Evolutionary conservation across 2,329 filamentous ascomycete species (phyloP).

Genomic region (Graphiopsis chlorocephala): DNA sequence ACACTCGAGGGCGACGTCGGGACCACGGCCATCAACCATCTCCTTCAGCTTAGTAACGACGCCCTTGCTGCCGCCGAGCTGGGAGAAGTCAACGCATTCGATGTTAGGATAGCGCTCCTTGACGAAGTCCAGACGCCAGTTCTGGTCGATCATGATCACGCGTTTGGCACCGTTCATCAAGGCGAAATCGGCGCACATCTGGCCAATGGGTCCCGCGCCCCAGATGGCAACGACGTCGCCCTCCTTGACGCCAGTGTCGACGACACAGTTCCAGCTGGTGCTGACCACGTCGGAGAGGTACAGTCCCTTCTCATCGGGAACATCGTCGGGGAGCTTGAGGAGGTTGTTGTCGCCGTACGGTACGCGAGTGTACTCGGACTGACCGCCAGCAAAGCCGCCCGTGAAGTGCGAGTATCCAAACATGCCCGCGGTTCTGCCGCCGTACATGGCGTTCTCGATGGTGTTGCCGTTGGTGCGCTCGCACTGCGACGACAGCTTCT

Average conservation of each 20-base stretch:
- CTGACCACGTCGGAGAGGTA: constrained; percentile 77
- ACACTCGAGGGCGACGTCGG: constrained; percentile 71
- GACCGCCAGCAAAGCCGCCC: constrained; percentile 81
- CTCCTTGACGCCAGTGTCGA: constrained; percentile 77
- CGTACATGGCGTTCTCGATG: constrained; percentile 72
- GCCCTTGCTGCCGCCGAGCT: constrained; percentile 57
- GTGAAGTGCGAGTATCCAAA: constrained; percentile 67
- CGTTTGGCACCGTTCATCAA: constrained; percentile 69
- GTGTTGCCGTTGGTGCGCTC: constrained; percentile 75
- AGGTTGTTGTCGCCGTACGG: constrained; percentile 79
- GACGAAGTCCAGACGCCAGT: constrained; percentile 67
- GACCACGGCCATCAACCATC: constrained; percentile 65
- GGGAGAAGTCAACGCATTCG: constrained; percentile 67
- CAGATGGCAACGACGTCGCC: constrained; percentile 78
- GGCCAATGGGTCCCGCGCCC: constrained; percentile 83
- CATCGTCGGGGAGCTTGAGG: constrained; percentile 70
- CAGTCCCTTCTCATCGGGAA: constrained; percentile 81
- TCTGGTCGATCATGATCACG: constrained; percentile 77
- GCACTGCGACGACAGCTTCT: constrained; percentile 76
- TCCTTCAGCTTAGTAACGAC: constrained; percentile 73
- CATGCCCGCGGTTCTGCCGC: constrained; percentile 67
- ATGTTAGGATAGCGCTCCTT: constrained; percentile 63
- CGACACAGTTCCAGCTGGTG: constrained; percentile 78
- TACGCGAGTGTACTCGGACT: constrained; percentile 82
- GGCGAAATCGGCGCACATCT: constrained; percentile 68